Evolutionary conservation across 768 basidiomycete genomes (phyloP), one percentile per base, ranked within the genome.

Genomic region (Rhodotorula babjevae): DNA sequence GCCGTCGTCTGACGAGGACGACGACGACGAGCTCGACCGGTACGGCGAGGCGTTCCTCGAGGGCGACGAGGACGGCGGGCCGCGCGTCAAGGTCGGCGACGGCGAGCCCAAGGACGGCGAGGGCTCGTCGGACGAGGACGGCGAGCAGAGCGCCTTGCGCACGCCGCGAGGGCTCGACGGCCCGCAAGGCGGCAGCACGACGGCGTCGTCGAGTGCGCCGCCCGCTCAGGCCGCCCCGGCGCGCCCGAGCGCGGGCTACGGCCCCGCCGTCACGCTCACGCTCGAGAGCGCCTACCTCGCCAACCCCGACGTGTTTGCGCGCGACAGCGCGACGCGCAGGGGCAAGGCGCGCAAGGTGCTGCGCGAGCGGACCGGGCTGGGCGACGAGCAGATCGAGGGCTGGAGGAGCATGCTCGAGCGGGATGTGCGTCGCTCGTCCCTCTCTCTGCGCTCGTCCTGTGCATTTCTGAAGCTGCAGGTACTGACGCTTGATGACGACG

Each of bases 391-490:
- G 78, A 87, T 96, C 40, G 93, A 96, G 80, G 93, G 93, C 0
- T 96, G 93, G 93, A 86, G 82, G 68, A 87, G 90, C 67, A 92
- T 95, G 89, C 80, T 96, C 69, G 94, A 97, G 68, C 83, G 89
- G 76, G 89, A 94, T 78, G 93, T 95, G 77, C 72, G 90, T 83
- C 3, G 3, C 67, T 65, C 47, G 14, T 72, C 60, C 18, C 25
- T 42, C 47, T 60, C n/a, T 21, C 55, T 63, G n/a, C 44, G n/a
- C 49, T 14, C n/a, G 58, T 25, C 42, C 19, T 36, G 23, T 36
- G 36, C 9, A 15, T 2, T 23, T 44, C 40, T n/a, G 10, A 1
- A 16, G 3, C 3, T 21, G 18, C 23, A 21, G 3, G 10, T 42
- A 6, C 6, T n/a, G 25, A 5, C 42, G 7, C 31, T 18, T n/a